phyloP scores from a whole-genome alignment of 768 basidiomycete species.

The Auricularia cornea region DNA sequence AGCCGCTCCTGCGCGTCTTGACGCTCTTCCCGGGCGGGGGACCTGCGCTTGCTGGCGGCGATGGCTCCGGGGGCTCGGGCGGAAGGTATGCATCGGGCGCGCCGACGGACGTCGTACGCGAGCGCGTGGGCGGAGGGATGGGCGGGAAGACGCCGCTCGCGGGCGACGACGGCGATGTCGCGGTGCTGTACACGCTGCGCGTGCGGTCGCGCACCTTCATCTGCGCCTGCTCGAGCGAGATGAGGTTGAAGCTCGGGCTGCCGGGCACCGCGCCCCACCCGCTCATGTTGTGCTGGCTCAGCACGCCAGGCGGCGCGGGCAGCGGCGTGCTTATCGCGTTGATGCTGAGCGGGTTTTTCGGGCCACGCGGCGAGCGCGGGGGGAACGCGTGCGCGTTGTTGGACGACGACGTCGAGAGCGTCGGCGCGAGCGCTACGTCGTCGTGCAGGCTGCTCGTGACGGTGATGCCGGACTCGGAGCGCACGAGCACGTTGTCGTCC shows the following conservation, averaged over 20 bases:
- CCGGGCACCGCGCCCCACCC: background rate
- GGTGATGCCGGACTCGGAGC: background rate
- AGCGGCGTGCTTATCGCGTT: background rate
- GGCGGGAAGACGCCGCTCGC: slow-evolving; percentile 9
- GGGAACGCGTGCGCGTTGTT: background rate
- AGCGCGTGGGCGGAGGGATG: slow-evolving; percentile 20
- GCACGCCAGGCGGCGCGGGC: background rate
- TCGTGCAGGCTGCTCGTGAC: background rate
- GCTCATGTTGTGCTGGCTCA: background rate
- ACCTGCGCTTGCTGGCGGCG: background rate
- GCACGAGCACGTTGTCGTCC: background rate
- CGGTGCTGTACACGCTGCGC: slow-evolving; percentile 36
- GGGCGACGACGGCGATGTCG: background rate
- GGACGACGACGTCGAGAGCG: background rate
- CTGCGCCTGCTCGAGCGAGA: slow-evolving; percentile 72
- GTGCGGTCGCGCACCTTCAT: slow-evolving; percentile 49
- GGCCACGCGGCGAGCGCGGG: slow-evolving; percentile 3
- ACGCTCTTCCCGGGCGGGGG: slow-evolving; percentile 36
- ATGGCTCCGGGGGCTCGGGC: slow-evolving; percentile 12
- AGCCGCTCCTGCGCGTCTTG: slow-evolving; percentile 74
- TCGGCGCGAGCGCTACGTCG: background rate
- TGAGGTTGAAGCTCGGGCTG: slow-evolving; percentile 50
- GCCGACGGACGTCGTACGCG: slow-evolving; percentile 11
- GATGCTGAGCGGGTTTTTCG: slow-evolving; percentile 3
- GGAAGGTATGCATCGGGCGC: slow-evolving; percentile 5